Percentiles rank a stretch among this genome's conserved stretches.
Evolutionary conservation across 2,329 filamentous ascomycete genomes (phyloP).

Genomic region (Fusarium falciforme): DNA sequence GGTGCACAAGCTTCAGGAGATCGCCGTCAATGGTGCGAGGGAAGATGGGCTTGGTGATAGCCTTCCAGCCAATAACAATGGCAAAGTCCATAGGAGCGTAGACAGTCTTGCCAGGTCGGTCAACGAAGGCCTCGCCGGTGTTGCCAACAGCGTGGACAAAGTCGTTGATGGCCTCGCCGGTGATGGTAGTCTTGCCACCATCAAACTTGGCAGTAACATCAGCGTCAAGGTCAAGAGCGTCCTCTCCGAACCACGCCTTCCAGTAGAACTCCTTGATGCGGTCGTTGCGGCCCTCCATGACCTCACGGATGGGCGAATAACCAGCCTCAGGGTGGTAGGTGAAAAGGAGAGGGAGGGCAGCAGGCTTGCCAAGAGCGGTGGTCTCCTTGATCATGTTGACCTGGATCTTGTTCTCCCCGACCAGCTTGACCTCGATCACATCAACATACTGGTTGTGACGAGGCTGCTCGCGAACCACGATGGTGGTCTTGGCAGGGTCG

Average conservation of each 20-base stretch:
- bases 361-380: conserved; percentile 83
- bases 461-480: conserved; percentile 88
- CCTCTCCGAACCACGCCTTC: conserved; percentile 94
- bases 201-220: conserved; percentile 89
- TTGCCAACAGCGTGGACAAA: conserved; percentile 99
- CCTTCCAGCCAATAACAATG: conserved; percentile 98
- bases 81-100: conserved; percentile 99
- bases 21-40: conserved; percentile 96
- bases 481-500: conserved; percentile 83
- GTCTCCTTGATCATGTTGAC: conserved; percentile 95
- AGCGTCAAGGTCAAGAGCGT: conserved; percentile 84
- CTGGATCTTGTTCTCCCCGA: conserved; percentile 80
- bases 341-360: conserved; percentile 88
- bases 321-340: conserved; percentile 94
- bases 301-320: conserved; percentile 96
- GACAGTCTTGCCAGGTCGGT: conserved; percentile 92
- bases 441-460: conserved; percentile 87
- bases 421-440: conserved; percentile 86
- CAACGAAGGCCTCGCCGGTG: conserved; percentile 96
- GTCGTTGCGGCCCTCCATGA: conserved; percentile 96
- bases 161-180: conserved; percentile 93
- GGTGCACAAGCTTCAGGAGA: conserved; percentile 92
- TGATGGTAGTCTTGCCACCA: conserved; percentile 88
- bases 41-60: conserved; percentile 99
- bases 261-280: conserved; percentile 99